Base-by-base conservation (phyloP, 495 filamentous ascomycete species). In the Hyaloscypha finlandica region DNA sequence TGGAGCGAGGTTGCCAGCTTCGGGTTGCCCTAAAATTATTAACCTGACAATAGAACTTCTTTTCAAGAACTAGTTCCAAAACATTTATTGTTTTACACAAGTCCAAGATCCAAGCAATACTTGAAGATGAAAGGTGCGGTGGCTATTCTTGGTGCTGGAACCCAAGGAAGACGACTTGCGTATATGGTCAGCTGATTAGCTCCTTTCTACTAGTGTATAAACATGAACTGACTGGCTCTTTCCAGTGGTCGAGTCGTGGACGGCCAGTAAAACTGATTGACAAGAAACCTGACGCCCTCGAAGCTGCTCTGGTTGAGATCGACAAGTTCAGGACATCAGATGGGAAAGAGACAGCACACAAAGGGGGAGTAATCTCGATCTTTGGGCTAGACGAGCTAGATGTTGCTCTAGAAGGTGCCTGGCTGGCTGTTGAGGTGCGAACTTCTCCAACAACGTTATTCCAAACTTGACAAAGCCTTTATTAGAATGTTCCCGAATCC, bases 361-460 rank as follows among this genome's bases (percentile, higher is more conserved):
- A 68, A 68, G 74, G 74, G 8, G 62, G 69, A 9, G 55, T 75
- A 25, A 70, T 62, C 42, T 51, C 45, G 3, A 69, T 73, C 12
- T 68, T 68, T 2, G 53, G 5, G n/a, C 14, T 29, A 37, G 62
- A 64, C 29, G 32, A 63, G 0, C 30, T 77, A 22, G 37, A 69
- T 6, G 51, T 63, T 11, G 59, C 62, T 25, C 64, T 79, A 11
- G 25, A 66, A 16, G 68, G 74, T 22, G 70, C 77, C 14, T 80
- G 77, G 77, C 63, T 80, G 29, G 74, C 71, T 20, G 70, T 80
- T 54, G 77, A 80, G 73, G 77, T 80, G 73, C 1, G 51, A 29
- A 12, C 12, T 59, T 11, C 19, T 53, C 22, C 19, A 6, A n/a
- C 2, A 25, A n/a, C 19, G 51, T 25, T 20, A 6, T 53, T 53